Conservation (phyloP, 1,139 yeast genomes). For the Kodamaea plutei region DNA sequence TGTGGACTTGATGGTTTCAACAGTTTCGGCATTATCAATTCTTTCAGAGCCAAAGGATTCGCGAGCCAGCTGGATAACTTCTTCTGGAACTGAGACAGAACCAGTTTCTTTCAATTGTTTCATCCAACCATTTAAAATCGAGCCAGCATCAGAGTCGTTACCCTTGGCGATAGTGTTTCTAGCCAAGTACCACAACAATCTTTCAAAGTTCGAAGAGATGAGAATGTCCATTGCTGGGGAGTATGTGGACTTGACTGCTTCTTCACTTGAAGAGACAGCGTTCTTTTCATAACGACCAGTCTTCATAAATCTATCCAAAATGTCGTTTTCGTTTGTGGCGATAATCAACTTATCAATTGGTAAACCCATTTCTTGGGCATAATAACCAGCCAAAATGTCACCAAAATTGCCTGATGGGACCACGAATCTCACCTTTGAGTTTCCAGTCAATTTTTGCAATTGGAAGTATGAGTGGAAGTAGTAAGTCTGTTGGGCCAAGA, state of each 20-base stretch:
- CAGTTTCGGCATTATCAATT: slow-evolving; percentile 74
- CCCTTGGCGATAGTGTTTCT: slow-evolving; percentile 57
- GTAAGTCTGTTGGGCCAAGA: slow-evolving; percentile 94
- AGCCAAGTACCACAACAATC: slow-evolving; percentile 90
- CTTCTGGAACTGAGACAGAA: slow-evolving; percentile 64
- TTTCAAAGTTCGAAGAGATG: slow-evolving; percentile 92
- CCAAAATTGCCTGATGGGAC: slow-evolving; percentile 99
- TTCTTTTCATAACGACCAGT: slow-evolving; percentile 78
- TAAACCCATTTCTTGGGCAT: slow-evolving; percentile 91
- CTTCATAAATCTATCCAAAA: slow-evolving; percentile 85
- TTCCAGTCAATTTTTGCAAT: slow-evolving; percentile 44
- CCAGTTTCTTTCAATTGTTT: slow-evolving; percentile 69
- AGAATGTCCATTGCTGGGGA: slow-evolving; percentile 99
- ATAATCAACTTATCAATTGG: slow-evolving; percentile 83
- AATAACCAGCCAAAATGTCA: slow-evolving; percentile 94
- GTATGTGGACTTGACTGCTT: slow-evolving; percentile 77
- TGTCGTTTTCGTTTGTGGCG: slow-evolving; percentile 95
- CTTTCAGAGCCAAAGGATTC: slow-evolving; percentile 72
- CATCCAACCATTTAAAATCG: slow-evolving; percentile 73
- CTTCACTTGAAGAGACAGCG: slow-evolving; percentile 38
- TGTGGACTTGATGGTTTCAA: slow-evolving; percentile 65
- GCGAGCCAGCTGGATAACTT: slow-evolving; percentile 63
- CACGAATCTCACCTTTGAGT: slow-evolving; percentile 65
- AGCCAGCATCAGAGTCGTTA: slow-evolving; percentile 71
- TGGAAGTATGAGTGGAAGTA: slow-evolving; percentile 90